Conservation (phyloP, 1,284 basidiomycete genomes). For the Fomitopsis schrenkii region DNA sequence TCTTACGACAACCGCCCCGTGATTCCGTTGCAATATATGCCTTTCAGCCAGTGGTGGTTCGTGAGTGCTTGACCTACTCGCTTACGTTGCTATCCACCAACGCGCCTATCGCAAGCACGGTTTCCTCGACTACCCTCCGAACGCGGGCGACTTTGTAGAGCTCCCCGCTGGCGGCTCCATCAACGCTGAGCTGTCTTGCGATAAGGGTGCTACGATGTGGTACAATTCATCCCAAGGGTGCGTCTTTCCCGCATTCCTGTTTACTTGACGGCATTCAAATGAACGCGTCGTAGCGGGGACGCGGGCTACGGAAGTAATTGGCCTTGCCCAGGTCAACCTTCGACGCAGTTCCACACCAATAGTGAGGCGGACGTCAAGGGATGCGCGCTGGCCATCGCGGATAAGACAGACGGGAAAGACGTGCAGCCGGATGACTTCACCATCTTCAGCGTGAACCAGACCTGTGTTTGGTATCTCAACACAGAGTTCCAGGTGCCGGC, state of each 20-base stretch:
- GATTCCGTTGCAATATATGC: constrained; percentile 46
- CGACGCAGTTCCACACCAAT: constrained; percentile 47
- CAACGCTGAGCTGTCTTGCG: constrained; percentile 51
- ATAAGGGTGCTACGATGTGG: constrained; percentile 52
- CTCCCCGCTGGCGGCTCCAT: constrained; percentile 51
- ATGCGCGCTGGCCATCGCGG: constrained; percentile 67
- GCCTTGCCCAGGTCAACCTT: constrained; percentile 44
- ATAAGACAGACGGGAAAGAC: constrained; percentile 51
- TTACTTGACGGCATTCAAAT: background rate
- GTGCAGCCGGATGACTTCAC: constrained; percentile 65
- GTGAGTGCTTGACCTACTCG: constrained; percentile 13
- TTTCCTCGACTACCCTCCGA: constrained; percentile 52
- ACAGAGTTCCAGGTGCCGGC: constrained; percentile 63
- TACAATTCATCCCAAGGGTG: constrained; percentile 41
- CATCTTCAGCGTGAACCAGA: constrained; percentile 72
- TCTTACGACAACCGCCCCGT: constrained; percentile 54
- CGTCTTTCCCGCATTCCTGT: background rate
- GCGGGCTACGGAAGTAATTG: constrained; percentile 38
- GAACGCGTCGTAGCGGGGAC: constrained; percentile 36
- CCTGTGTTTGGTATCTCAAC: constrained; percentile 64
- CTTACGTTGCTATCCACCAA: background rate
- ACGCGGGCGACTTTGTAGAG: constrained; percentile 49
- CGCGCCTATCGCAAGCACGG: constrained; percentile 34
- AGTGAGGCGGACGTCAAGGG: constrained; percentile 54
- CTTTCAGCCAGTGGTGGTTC: constrained; percentile 72